phyloP scores from a whole-genome alignment of 2,329 filamentous ascomycete species.

The Sclerotinia minor region DNA sequence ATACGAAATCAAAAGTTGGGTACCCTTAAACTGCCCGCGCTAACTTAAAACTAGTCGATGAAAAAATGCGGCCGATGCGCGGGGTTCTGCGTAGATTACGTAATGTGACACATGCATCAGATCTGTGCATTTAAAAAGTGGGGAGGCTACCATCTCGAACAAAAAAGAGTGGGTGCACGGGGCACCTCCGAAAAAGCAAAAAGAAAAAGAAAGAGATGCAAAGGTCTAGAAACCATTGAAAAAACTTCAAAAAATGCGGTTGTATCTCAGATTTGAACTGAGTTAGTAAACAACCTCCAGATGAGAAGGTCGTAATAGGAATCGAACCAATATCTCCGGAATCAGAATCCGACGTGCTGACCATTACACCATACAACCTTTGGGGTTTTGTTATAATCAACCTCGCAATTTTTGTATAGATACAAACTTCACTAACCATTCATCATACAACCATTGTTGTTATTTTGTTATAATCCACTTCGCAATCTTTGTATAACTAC shows the following conservation, averaged over 20 bases:
- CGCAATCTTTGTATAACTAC: no score
- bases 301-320: conserved; percentile 24
- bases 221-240: no score
- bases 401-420: no score
- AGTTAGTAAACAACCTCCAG: conserved; percentile 1
- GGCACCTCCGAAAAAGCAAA: neutral
- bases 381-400: neutral
- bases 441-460: no score
- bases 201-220: neutral
- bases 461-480: no score
- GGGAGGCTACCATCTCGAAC: no score
- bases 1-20: neutral
- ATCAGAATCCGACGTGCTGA: conserved; percentile 33
- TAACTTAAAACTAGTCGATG: neutral
- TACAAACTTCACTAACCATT: no score
- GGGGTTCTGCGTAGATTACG: conserved; percentile 5
- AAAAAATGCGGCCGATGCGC: conserved; percentile 14
- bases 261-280: conserved; percentile 7
- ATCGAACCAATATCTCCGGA: conserved; percentile 32
- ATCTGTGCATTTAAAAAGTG: neutral
- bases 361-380: conserved; percentile 29
- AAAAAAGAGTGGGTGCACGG: no score
- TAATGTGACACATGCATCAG: conserved; percentile 7
- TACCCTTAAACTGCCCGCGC: neutral
- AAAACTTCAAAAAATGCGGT: neutral